Evolutionary conservation across 129 eudicot species (phyloP), one percentile per base, ranked within the genome.

Genomic region (Flaveria ramosissima): DNA sequence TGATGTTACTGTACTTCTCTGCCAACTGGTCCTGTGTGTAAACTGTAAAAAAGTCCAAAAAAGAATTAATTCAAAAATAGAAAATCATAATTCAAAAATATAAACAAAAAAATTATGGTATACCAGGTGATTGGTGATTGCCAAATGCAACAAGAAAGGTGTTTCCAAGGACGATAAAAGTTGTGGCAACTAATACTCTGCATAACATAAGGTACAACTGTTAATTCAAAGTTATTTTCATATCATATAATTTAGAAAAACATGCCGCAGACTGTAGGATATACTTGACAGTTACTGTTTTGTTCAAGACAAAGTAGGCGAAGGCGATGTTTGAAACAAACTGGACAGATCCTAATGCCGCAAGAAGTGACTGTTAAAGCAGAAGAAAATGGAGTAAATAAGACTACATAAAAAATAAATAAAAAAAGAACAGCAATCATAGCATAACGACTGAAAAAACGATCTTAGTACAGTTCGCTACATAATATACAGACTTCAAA

Each of bases 121-220:
- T 88, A 93, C 98, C 98, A 79, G 98, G 98, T 71, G 98, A 93
- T 80, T 90, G 97, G 82, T 93, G 98, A 80, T 93, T 93, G 47
- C 98, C 98, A 60, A 93, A 93, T 78, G 96, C 92, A 74, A 93
- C 98, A 74, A 93, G 97, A 80, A 93, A 91, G 66, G 88, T 85
- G 82, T 93, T 93, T 71, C 98, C 98, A 71, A 93, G 93, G 73
- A 93, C 96, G 68, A 93, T 93, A 75, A 93, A 91, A 59, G 91
- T 83, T 30, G 98, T 93, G 59, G 98, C 98, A 68, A 87, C 91
- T 77, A 93, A 67, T 85, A 93, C 97, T 66, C 98, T 93, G 91
- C 73, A 82, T 64, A 71, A 85, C 4, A 83, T 56, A 71, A 68
- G 15, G 39, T 55, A 39, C 11, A n/a, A 32, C 27, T 64, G 78